Evolutionary conservation across 495 filamentous ascomycete genomes (phyloP).

Genomic region (Neurospora discreta): DNA sequence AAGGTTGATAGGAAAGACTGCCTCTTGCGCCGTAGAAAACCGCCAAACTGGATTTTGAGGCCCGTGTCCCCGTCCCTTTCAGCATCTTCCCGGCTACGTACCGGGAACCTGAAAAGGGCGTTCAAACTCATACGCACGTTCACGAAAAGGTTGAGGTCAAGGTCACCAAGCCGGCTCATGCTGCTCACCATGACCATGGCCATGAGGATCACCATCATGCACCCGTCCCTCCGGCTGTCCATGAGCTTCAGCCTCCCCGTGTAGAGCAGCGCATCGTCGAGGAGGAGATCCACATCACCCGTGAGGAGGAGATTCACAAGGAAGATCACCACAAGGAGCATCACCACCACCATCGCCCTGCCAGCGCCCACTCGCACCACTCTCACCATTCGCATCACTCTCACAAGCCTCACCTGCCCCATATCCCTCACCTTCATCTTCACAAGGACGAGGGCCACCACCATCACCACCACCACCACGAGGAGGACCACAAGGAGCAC

Average conservation of each 20-base stretch:
- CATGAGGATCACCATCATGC: slow-evolving; percentile 68
- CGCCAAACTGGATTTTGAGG: slow-evolving; percentile 99
- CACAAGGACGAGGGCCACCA: slow-evolving; percentile 32
- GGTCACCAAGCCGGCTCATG: slow-evolving; percentile 55
- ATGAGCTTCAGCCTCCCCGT: slow-evolving; percentile 50
- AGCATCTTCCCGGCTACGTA: slow-evolving; percentile 99
- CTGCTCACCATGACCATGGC: slow-evolving; percentile 38
- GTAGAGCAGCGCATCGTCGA: slow-evolving; percentile 57
- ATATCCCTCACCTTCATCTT: not conserved
- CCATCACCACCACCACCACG: slow-evolving; percentile 21
- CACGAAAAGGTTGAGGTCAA: slow-evolving; percentile 80
- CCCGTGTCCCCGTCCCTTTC: slow-evolving; percentile 96
- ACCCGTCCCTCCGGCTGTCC: slow-evolving; percentile 21
- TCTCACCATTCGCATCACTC: slow-evolving; percentile 25
- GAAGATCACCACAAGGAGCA: not conserved
- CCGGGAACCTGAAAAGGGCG: slow-evolving; percentile 77
- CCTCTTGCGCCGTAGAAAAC: slow-evolving; percentile 55
- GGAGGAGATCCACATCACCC: slow-evolving; percentile 69
- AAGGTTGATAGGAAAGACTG: slow-evolving; percentile 81
- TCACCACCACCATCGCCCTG: slow-evolving; percentile 46
- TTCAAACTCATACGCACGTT: slow-evolving; percentile 56
- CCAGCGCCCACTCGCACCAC: slow-evolving; percentile 31
- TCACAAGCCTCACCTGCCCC: slow-evolving; percentile 26
- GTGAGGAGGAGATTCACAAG: slow-evolving; percentile 43
- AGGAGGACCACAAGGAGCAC: slow-evolving; percentile 31